Conservation (phyloP, 768 basidiomycete genomes). For the Arthromyces matolae region DNA sequence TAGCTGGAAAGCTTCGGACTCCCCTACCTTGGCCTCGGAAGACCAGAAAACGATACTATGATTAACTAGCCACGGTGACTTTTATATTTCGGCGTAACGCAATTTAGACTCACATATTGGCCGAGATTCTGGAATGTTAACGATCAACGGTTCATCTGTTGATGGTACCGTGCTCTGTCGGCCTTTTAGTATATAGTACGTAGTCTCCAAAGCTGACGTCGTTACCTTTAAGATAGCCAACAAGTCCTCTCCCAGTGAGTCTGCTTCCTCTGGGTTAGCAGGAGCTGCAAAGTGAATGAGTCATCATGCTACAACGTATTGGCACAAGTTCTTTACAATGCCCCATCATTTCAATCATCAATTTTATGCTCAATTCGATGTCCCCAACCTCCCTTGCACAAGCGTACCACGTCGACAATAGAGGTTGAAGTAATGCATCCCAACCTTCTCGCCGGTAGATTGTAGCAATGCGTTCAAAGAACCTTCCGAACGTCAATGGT, state of each 20-base stretch:
- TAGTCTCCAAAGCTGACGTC: not conserved
- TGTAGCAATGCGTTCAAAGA: slow-evolving; percentile 89
- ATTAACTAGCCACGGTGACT: slow-evolving; percentile 45
- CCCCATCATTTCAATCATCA: slow-evolving; percentile 82
- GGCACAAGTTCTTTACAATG: slow-evolving; percentile 48
- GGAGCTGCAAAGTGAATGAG: slow-evolving; percentile 22
- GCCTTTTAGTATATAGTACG: not conserved
- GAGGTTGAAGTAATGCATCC: slow-evolving; percentile 67
- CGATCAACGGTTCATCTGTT: slow-evolving; percentile 49
- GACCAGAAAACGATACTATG: slow-evolving; percentile 71
- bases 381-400: slow-evolving; percentile 79
- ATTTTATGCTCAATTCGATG: slow-evolving; percentile 66
- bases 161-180: slow-evolving; percentile 71
- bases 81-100: slow-evolving; percentile 3
- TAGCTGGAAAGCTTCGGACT: slow-evolving; percentile 72
- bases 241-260: slow-evolving; percentile 63
- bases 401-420: slow-evolving; percentile 77
- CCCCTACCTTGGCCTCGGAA: slow-evolving; percentile 53
- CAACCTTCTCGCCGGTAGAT: slow-evolving; percentile 87
- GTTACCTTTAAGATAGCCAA: slow-evolving; percentile 68
- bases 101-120: slow-evolving; percentile 55
- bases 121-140: slow-evolving; percentile 62
- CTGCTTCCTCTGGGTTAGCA: slow-evolving; percentile 43
- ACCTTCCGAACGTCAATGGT: slow-evolving; percentile 43
- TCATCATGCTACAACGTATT: not conserved